Evolutionary conservation across 139 green algal species (phyloP).

Genomic region (Picochlorum sp.): DNA sequence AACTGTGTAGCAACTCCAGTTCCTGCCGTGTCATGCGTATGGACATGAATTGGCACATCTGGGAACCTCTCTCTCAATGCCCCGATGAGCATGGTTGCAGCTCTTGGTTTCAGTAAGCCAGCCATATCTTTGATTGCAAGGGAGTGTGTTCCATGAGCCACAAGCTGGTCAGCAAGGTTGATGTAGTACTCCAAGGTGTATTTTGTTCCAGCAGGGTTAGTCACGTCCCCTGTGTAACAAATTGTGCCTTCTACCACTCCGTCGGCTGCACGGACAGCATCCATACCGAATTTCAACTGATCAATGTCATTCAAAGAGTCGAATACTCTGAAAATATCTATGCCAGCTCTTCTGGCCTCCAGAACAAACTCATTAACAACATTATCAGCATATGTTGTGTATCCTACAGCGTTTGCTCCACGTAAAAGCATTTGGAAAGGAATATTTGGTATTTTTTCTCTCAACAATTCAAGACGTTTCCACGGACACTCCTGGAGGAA

Average conservation of each 20-base stretch:
- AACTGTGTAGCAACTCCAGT: constrained; percentile 65
- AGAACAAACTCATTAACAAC: constrained; percentile 67
- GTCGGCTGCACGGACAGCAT: constrained; percentile 51
- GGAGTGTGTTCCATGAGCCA: constrained; percentile 71
- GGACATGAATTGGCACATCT: constrained; percentile 70
- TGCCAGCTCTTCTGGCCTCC: constrained; percentile 48
- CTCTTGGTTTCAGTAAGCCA: constrained; percentile 59
- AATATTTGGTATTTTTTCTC: constrained; percentile 80
- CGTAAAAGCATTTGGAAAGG: constrained; percentile 94
- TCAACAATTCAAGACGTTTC: constrained; percentile 75
- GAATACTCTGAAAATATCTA: constrained; percentile 91
- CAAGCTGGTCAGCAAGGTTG: constrained; percentile 68
- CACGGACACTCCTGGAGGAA: constrained; percentile 91
- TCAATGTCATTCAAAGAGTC: constrained; percentile 81
- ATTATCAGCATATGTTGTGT: constrained; percentile 86
- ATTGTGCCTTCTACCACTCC: constrained; percentile 80
- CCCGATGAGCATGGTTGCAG: constrained; percentile 72
- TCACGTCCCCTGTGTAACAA: constrained; percentile 88
- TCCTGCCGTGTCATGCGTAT: constrained; percentile 90
- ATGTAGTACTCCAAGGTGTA: constrained; percentile 94
- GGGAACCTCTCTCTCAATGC: constrained; percentile 63
- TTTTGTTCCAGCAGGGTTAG: constrained; percentile 42
- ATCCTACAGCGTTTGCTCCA: constrained; percentile 84
- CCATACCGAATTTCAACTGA: constrained; percentile 84
- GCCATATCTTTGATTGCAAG: constrained; percentile 81